phyloP scores from a whole-genome alignment of 2,329 filamentous ascomycete genomes.

The Grosmannia clavigera region DNA sequence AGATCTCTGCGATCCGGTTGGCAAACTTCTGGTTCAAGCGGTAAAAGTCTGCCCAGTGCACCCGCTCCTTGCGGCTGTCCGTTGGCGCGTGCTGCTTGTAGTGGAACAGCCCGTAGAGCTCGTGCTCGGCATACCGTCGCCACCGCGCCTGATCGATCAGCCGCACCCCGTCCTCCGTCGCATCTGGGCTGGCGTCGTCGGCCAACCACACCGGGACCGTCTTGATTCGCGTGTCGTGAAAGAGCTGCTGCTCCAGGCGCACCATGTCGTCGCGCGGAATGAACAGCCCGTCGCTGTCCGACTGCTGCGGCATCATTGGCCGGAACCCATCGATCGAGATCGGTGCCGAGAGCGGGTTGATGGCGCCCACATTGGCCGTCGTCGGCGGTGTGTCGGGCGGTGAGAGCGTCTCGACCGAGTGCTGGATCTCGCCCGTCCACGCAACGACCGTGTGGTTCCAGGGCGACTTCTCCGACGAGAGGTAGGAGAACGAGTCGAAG shows the following conservation, averaged over 20 bases:
- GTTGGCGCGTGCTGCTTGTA: constrained; percentile 91
- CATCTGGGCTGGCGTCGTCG: constrained; percentile 52
- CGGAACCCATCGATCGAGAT: constrained; percentile 63
- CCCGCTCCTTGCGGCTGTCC: constrained; percentile 68
- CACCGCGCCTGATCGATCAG: constrained; percentile 77
- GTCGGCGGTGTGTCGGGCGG: constrained; percentile 35
- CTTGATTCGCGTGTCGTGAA: constrained; percentile 60
- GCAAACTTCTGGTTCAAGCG: constrained; percentile 89
- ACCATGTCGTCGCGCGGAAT: constrained; percentile 59
- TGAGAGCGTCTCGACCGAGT: constrained; percentile 29
- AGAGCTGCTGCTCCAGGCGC: constrained; percentile 62
- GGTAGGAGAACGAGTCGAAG: constrained; percentile 79
- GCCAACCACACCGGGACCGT: constrained; percentile 83
- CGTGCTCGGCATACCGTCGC: constrained; percentile 82
- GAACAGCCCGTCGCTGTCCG: constrained; percentile 54
- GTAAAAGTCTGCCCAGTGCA: constrained; percentile 86
- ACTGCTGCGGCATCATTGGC: constrained; percentile 37
- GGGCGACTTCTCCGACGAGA: constrained; percentile 68
- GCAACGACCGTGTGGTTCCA: constrained; percentile 92
- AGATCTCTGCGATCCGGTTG: constrained; percentile 74
- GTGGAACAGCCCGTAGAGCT: constrained; percentile 86
- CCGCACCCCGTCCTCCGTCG: constrained; percentile 51
- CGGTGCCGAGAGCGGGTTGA: constrained; percentile 68
- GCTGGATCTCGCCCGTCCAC: constrained; percentile 82
- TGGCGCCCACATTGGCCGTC: constrained; percentile 37